Conservation (phyloP, 169 alveolate genomes). For the Neospora caninum region DNA sequence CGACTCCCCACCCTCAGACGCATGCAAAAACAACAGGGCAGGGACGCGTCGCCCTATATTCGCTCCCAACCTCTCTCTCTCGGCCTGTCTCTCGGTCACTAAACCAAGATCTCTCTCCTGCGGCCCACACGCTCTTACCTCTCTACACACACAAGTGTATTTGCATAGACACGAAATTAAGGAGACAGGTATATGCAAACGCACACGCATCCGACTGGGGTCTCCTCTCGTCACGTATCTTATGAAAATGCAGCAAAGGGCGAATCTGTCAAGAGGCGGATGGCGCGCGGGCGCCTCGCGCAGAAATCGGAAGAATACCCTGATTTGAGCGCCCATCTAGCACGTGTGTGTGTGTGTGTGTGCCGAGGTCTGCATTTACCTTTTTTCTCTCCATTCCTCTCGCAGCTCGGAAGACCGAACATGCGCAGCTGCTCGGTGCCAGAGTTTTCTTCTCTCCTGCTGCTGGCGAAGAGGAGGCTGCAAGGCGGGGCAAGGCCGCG, state of each 20-base stretch:
- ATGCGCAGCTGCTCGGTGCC: not conserved
- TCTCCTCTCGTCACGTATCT: not conserved
- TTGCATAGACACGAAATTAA: not conserved
- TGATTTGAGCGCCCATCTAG: too few relatives aligned
- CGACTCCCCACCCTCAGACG: not conserved
- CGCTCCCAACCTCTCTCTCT: not conserved
- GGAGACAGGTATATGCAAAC: not conserved
- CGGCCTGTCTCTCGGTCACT: too few relatives aligned
- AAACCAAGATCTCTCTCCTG: too few relatives aligned
- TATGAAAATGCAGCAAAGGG: too few relatives aligned
- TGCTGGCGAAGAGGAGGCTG: not conserved
- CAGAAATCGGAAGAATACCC: too few relatives aligned
- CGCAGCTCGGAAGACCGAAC: not conserved
- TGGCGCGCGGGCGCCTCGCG: too few relatives aligned
- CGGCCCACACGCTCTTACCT: not conserved
- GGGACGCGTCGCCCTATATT: too few relatives aligned
- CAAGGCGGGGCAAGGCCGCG: slow-evolving; percentile 1
- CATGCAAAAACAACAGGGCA: not conserved
- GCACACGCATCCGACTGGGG: not conserved
- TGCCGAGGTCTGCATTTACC: not conserved
- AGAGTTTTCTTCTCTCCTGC: not conserved
- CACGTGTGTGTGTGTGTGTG: too few relatives aligned
- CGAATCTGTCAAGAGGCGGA: too few relatives aligned
- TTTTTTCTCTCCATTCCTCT: not conserved
- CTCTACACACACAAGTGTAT: not conserved